Percentiles rank a stretch among this genome's conserved stretches.
phyloP scores from a whole-genome alignment of 192 early-diverging fungal genomes.

The Linnemannia schmuckeri region DNA sequence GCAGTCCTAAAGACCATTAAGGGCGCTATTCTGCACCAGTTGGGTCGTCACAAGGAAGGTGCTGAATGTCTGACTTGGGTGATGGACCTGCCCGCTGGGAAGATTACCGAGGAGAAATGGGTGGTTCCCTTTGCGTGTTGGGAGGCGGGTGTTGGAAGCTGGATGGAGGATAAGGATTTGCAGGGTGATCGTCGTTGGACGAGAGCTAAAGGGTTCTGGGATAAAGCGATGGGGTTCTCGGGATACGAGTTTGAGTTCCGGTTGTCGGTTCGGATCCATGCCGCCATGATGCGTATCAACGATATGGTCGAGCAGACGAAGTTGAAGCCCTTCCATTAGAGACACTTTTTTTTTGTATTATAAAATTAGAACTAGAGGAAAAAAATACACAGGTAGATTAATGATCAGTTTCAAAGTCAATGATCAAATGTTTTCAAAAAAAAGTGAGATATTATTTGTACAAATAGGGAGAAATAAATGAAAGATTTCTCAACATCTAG shows the following conservation, averaged over 20 bases:
- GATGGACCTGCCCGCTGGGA: slow-evolving; percentile 52
- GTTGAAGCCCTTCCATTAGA: slow-evolving; percentile 17
- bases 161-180: slow-evolving; percentile 49
- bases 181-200: slow-evolving; percentile 32
- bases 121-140: slow-evolving; percentile 65
- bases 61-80: slow-evolving; percentile 64
- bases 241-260: slow-evolving; percentile 68
- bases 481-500: background rate
- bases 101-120: slow-evolving; percentile 60
- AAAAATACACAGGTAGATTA: background rate
- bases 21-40: slow-evolving; percentile 59
- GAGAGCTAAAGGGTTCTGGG: slow-evolving; percentile 57
- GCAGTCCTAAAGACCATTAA: slow-evolving; percentile 63
- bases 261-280: slow-evolving; percentile 50
- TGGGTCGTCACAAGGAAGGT: slow-evolving; percentile 52
- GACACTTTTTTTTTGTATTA: background rate
- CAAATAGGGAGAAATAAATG: background rate
- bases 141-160: slow-evolving; percentile 64
- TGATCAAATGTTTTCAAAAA: background rate
- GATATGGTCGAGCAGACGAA: slow-evolving; percentile 29
- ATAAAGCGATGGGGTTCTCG: slow-evolving; percentile 48
- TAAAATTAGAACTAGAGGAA: background rate
- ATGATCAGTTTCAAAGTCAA: background rate
- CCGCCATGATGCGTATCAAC: slow-evolving; percentile 45
- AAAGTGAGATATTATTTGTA: background rate